phyloP scores from a whole-genome alignment of 225 moss, liverwort and hornwort species.

The Antitrichia curtipendula region DNA sequence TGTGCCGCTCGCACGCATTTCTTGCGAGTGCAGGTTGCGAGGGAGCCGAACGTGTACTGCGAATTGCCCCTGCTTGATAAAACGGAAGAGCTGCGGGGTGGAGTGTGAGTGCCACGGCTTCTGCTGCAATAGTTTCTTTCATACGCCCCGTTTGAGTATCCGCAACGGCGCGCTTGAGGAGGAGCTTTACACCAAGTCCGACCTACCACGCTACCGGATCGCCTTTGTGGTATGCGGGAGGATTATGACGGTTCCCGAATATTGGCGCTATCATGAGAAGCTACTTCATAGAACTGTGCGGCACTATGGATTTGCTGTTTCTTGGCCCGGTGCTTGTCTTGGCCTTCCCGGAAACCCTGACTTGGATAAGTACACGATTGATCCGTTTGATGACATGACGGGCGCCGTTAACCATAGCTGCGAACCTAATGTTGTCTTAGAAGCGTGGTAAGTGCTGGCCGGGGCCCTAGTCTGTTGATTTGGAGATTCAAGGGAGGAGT shows the following conservation, averaged over 20 bases:
- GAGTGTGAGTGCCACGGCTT: slow-evolving; percentile 37
- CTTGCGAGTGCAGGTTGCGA: slow-evolving; percentile 19
- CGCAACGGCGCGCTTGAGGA: slow-evolving; percentile 28
- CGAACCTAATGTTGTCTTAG: slow-evolving; percentile 18
- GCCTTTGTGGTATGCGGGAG: slow-evolving; percentile 28
- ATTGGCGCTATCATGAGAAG: slow-evolving; percentile 32
- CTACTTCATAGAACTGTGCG: neutral
- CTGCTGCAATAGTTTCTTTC: slow-evolving; percentile 40
- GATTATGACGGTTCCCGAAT: slow-evolving; percentile 22
- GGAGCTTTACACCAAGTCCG: slow-evolving; percentile 29
- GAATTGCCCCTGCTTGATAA: slow-evolving; percentile 9
- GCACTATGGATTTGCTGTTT: slow-evolving; percentile 18
- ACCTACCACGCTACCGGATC: slow-evolving; percentile 7
- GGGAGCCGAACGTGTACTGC: slow-evolving; percentile 23
- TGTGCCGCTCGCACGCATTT: slow-evolving; percentile 2
- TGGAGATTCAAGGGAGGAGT: neutral
- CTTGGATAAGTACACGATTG: slow-evolving; percentile 19
- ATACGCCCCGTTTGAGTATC: slow-evolving; percentile 23
- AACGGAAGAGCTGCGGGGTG: slow-evolving; percentile 26
- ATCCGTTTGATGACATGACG: slow-evolving; percentile 43
- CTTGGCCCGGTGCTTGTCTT: slow-evolving; percentile 14
- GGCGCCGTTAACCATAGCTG: slow-evolving; percentile 38
- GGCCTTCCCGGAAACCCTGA: slow-evolving; percentile 29
- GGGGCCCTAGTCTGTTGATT: neutral
- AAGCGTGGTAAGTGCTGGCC: slow-evolving; percentile 18